A percentile compares a stretch with the other conserved stretches of the same genome.
phyloP scores from a whole-genome alignment of 768 basidiomycete genomes.

The Trametes elegans region DNA sequence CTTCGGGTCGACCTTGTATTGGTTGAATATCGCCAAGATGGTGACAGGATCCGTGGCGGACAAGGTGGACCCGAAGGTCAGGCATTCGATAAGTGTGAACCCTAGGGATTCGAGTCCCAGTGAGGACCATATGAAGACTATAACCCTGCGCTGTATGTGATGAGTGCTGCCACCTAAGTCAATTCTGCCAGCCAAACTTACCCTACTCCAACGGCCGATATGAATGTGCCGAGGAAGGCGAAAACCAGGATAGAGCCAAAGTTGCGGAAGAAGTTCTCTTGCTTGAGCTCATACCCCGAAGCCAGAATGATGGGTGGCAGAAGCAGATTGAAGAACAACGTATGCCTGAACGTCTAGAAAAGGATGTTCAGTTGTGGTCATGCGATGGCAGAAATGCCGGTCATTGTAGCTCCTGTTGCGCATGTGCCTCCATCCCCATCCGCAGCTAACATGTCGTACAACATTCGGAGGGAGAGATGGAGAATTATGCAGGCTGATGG shows the following conservation, averaged over 20 bases:
- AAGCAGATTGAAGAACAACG: slow-evolving; percentile 96
- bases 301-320: slow-evolving; percentile 97
- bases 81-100: slow-evolving; percentile 85
- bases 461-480: not conserved
- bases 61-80: slow-evolving; percentile 94
- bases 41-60: slow-evolving; percentile 98
- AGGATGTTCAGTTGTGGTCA: not conserved
- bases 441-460: too few relatives aligned
- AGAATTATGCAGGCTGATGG: not conserved
- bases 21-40: slow-evolving; percentile 96
- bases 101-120: slow-evolving; percentile 88
- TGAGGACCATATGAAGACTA: slow-evolving; percentile 94
- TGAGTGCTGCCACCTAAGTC: slow-evolving; percentile 33
- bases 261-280: slow-evolving; percentile 99
- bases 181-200: slow-evolving; percentile 41
- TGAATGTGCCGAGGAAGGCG: slow-evolving; percentile 93
- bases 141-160: slow-evolving; percentile 64
- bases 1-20: slow-evolving; percentile 98
- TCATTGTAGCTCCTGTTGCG: too few relatives aligned
- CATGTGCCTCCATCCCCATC: too few relatives aligned
- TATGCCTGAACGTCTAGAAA: slow-evolving; percentile 88
- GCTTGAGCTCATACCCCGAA: slow-evolving; percentile 96
- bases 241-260: slow-evolving; percentile 95
- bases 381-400: too few relatives aligned
- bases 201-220: slow-evolving; percentile 96